A percentile compares a stretch with the other conserved stretches of the same genome.
These are phyloP conservation scores for Claviceps sp. DNA, from an alignment of 2,329 filamentous ascomycete species.

Conservation along the genomic window DNA sequence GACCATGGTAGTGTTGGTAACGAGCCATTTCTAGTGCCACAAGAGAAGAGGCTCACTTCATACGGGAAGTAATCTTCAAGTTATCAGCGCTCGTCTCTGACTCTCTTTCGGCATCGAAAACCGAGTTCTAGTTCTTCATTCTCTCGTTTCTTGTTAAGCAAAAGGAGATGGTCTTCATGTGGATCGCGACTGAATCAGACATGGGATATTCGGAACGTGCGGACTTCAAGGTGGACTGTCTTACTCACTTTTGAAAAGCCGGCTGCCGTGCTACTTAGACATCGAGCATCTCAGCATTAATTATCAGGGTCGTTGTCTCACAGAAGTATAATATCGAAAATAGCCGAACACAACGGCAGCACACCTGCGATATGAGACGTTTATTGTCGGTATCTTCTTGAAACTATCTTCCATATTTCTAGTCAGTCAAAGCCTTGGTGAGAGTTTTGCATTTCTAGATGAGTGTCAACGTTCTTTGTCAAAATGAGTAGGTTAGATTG, in stretches of 20 bases:
- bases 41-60: not conserved
- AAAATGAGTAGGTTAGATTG: too few relatives aligned
- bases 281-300: not conserved
- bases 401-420: not conserved
- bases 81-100: not conserved
- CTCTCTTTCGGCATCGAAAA: not conserved
- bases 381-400: not conserved
- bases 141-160: not conserved
- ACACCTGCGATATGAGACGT: not conserved
- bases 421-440: too few relatives aligned
- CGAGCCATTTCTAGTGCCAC: not conserved
- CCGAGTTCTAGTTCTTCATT: not conserved
- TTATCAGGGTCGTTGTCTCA: not conserved
- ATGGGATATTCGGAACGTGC: not conserved
- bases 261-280: not conserved
- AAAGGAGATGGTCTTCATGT: not conserved
- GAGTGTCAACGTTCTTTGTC: too few relatives aligned
- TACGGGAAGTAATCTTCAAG: not conserved
- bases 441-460: not conserved
- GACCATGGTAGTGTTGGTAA: not conserved
- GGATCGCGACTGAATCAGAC: not conserved
- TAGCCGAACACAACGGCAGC: not conserved
- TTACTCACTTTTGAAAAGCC: not conserved
- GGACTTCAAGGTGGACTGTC: not conserved
- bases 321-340: not conserved